A percentile compares a stretch with the other conserved stretches of the same genome.
Evolutionary conservation across 169 alveolate genomes (phyloP).

Genomic region (Prorocentrum cordatum): DNA sequence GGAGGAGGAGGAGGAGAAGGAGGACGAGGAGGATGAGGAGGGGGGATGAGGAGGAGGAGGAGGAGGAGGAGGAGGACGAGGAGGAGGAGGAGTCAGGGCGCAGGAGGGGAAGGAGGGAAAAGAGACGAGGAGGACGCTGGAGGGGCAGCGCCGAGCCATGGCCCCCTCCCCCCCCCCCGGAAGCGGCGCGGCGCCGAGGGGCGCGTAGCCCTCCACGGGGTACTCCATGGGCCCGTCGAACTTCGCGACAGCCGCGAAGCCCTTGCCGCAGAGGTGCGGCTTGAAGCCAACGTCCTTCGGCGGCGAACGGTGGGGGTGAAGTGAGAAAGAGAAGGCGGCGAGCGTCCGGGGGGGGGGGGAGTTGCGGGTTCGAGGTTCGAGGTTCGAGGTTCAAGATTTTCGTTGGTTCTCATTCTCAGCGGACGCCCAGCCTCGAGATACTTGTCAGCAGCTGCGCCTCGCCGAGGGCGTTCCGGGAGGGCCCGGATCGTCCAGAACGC

Average conservation of each 20-base stretch:
- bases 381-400: background rate
- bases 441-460: too few relatives aligned
- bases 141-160: constrained; percentile 77
- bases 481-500: too few relatives aligned
- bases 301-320: background rate
- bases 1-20: too few relatives aligned
- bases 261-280: constrained; percentile 3
- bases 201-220: constrained; percentile 9
- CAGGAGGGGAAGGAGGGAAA: too few relatives aligned
- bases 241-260: background rate
- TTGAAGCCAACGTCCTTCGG: background rate
- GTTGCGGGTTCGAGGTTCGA: background rate
- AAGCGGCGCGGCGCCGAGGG: constrained; percentile 11
- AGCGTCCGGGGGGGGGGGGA: background rate
- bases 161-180: constrained; percentile 85
- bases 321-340: background rate
- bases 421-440: too few relatives aligned
- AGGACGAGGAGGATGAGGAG: too few relatives aligned
- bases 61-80: too few relatives aligned
- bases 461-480: too few relatives aligned
- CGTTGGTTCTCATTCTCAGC: too few relatives aligned
- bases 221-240: background rate
- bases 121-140: too few relatives aligned
- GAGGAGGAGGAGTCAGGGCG: too few relatives aligned
- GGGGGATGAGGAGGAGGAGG: too few relatives aligned